Base-by-base conservation (phyloP, 192 early-diverging fungal genomes). In the Umbelopsis sp. region DNA sequence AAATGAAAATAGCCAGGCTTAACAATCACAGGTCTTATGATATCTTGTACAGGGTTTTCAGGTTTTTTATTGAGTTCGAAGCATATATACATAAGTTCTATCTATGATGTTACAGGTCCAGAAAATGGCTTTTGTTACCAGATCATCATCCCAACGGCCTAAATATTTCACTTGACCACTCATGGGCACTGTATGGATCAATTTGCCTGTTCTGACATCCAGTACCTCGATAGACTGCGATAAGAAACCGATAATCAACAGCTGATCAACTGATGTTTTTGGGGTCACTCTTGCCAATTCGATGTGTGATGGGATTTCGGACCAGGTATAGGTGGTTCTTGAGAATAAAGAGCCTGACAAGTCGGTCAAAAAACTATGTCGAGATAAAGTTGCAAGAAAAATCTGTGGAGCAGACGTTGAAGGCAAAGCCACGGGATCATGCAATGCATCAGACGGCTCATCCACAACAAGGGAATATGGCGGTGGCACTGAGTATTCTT, bases 321-420 rank as follows among this genome's bases (percentile, higher is more conserved):
- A 45, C 77, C 77, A 79, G 12, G 46, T 37, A 25, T 71, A 74
- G 9, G 52, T 58, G 7, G 72, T 70, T 4, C 72, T 74, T 18
- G 73, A 71, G 49, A 74, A 79, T 18, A 79, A 64, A 2, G 66
- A 20, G 20, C 77, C 77, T 2, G 72, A 64, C 4, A 71, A n/a
- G 50, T 79, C 77, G 41, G 74, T 71, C 1, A 79, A 71, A 23
- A 71, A 74, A n/a, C 72, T 74, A 10, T 74, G 73, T 41, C 46
- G 66, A 22, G 53, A 51, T 1, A 79, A 46, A 0, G 77, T 79
- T 0, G 77, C 77, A 30, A 79, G 70, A 50, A 79, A 79, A 8
- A 79, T 49, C 45, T 74, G 72, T n/a, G 77, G 70, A 4, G 75
- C 75, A 0, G 70, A 25, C 3, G 69, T 67, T 2, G 71, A 74